Conservation (phyloP, 805 yeast species). For the Cyberlindnera subsufficiens region DNA sequence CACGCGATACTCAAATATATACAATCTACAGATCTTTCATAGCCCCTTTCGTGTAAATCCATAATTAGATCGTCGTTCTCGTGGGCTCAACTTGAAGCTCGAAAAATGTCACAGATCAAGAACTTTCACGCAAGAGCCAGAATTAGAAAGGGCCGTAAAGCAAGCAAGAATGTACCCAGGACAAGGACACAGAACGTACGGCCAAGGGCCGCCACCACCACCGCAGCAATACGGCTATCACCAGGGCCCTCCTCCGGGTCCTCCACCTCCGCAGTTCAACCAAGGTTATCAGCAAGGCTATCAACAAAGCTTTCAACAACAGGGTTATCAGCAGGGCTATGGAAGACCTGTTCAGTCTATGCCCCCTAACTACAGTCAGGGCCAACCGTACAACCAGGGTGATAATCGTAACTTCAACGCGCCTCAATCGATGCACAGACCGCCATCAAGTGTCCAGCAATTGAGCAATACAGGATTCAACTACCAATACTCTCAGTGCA, state of each 20-base stretch:
- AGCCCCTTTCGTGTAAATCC: constrained; percentile 3
- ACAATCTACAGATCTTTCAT: too few species aligned
- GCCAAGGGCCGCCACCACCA: neutral
- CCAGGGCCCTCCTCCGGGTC: neutral
- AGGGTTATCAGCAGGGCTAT: too few species aligned
- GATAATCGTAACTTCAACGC: constrained; percentile 6
- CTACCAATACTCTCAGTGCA: constrained; percentile 49
- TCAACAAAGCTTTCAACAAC: too few species aligned
- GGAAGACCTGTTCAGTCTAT: too few species aligned
- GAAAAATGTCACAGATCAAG: too few species aligned
- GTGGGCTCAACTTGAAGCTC: too few species aligned
- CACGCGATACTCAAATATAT: neutral
- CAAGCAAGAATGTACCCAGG: too few species aligned
- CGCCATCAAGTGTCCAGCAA: constrained; percentile 16
- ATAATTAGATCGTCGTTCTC: constrained; percentile 7
- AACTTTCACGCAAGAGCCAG: too few species aligned
- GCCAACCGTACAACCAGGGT: constrained; percentile 1
- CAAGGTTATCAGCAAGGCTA: too few species aligned
- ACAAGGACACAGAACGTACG: neutral
- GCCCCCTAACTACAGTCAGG: neutral
- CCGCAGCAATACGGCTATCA: neutral
- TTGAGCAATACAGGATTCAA: constrained; percentile 16
- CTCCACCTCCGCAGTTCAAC: neutral
- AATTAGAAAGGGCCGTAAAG: too few species aligned
- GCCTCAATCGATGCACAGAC: constrained; percentile 12